These are phyloP conservation scores for Aaosphaeria pasadenensis DNA, from an alignment of 2,329 filamentous ascomycete species.

Conservation along the genomic window DNA sequence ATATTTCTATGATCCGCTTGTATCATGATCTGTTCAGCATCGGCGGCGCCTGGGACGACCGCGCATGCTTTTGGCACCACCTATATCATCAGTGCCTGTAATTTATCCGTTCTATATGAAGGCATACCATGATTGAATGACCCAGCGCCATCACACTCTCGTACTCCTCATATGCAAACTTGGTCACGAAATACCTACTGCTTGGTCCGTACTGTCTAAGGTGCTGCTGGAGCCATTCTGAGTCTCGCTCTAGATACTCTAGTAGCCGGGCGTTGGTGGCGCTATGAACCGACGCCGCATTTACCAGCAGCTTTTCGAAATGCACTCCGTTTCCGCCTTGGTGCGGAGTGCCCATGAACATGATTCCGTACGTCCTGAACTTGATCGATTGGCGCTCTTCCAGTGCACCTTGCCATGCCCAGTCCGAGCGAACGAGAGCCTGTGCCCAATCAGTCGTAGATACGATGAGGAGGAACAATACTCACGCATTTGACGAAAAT, in stretches of 20 bases:
- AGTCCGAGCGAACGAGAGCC: not conserved
- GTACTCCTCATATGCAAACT: not conserved
- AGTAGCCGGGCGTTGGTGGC: constrained; percentile 27
- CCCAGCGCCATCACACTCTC: not conserved
- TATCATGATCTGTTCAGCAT: constrained; percentile 8
- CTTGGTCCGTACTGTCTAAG: constrained; percentile 28
- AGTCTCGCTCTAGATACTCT: constrained; percentile 32
- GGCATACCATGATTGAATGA: not conserved
- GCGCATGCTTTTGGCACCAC: constrained; percentile 37
- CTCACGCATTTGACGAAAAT: not conserved
- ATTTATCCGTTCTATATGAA: not conserved
- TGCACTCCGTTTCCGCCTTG: not conserved
- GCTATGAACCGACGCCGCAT: constrained; percentile 34
- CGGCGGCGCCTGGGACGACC: constrained; percentile 30
- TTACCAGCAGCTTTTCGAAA: constrained; percentile 13
- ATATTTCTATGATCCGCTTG: not conserved
- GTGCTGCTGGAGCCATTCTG: constrained; percentile 37
- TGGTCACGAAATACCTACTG: not conserved
- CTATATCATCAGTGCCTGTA: constrained; percentile 5
- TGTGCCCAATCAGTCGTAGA: not conserved
- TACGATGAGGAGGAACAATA: not conserved
- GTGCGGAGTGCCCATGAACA: not conserved
- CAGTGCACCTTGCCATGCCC: not conserved
- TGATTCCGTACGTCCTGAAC: not conserved
- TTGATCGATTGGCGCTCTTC: not conserved